phyloP scores from a whole-genome alignment of 495 filamentous ascomycete genomes.

The Penicillium odoratum region DNA sequence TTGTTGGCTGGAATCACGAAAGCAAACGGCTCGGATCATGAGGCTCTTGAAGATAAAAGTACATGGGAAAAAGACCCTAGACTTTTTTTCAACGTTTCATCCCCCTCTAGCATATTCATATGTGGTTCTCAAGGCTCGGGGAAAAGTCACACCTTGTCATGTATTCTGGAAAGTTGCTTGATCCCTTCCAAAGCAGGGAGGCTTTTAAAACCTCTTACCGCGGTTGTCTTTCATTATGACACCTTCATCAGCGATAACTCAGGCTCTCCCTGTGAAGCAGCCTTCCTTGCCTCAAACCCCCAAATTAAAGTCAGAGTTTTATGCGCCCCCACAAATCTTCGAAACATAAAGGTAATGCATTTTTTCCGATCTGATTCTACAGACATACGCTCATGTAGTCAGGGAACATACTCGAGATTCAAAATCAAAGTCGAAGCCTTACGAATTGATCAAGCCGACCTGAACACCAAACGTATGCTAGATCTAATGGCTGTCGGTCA shows the following conservation, averaged over 20 bases:
- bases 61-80: conserved; percentile 48
- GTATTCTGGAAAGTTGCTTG: conserved; percentile 67
- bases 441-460: conserved; percentile 54
- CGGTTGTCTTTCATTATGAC: conserved; percentile 70
- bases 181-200: conserved; percentile 38
- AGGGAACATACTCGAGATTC: conserved; percentile 27
- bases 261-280: conserved; percentile 66
- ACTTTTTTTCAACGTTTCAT: conserved; percentile 64
- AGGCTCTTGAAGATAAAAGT: too few relatives aligned
- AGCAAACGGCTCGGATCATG: too few relatives aligned
- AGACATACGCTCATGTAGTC: neutral
- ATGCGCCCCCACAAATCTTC: conserved; percentile 61
- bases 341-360: conserved; percentile 41
- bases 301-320: conserved; percentile 61
- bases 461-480: conserved; percentile 65
- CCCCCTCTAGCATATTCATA: conserved; percentile 70
- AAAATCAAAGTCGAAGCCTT: conserved; percentile 53
- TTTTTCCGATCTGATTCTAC: conserved; percentile 3
- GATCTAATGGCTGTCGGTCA: conserved; percentile 65
- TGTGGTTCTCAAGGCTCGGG: conserved; percentile 77
- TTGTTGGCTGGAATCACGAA: too few relatives aligned
- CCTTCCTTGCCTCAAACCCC: conserved; percentile 57
- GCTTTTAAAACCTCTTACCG: conserved; percentile 55
- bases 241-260: conserved; percentile 54
- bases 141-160: conserved; percentile 72